phyloP scores from a whole-genome alignment of 208 protist genomes.

The Trypanosomatidae sp. region DNA sequence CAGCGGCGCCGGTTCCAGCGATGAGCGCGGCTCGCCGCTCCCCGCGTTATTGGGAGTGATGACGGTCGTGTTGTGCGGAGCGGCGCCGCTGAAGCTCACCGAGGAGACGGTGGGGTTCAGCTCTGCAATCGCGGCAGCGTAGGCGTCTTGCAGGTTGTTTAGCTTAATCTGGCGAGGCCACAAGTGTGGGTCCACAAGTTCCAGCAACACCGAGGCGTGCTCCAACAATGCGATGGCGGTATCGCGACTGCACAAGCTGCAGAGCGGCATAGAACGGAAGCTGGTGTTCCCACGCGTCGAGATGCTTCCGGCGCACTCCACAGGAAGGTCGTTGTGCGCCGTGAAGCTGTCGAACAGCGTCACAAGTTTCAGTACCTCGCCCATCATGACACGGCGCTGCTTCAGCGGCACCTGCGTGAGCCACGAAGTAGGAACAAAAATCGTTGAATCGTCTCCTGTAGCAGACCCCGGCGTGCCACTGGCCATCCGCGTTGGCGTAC shows the following conservation, averaged over 20 bases:
- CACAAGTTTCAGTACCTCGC: conserved; percentile 56
- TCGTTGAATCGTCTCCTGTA: conserved; percentile 1
- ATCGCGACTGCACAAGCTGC: conserved; percentile 41
- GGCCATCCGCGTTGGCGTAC: background rate
- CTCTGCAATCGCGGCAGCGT: conserved; percentile 19
- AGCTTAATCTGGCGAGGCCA: conserved; percentile 28
- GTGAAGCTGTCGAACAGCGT: conserved; percentile 71
- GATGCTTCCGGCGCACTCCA: conserved; percentile 41
- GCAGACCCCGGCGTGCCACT: background rate
- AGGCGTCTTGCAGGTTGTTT: conserved; percentile 16
- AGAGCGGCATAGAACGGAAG: conserved; percentile 33
- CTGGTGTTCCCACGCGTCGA: conserved; percentile 40
- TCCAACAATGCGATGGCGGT: conserved; percentile 29
- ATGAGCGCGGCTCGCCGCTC: conserved; percentile 5
- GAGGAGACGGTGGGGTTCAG: conserved; percentile 18
- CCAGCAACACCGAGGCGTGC: conserved; percentile 26
- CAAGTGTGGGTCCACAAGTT: conserved; percentile 22
- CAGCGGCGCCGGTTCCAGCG: conserved; percentile 1
- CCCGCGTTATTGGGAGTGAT: conserved; percentile 7
- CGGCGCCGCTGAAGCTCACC: background rate
- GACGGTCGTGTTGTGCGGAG: conserved; percentile 2
- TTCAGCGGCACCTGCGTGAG: conserved; percentile 41
- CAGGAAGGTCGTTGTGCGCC: conserved; percentile 70
- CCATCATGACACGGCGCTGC: conserved; percentile 44
- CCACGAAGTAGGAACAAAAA: conserved; percentile 33